These are phyloP conservation scores for Malus sieversii DNA, from an alignment of 306 rosid genomes.

Conservation along the genomic window DNA sequence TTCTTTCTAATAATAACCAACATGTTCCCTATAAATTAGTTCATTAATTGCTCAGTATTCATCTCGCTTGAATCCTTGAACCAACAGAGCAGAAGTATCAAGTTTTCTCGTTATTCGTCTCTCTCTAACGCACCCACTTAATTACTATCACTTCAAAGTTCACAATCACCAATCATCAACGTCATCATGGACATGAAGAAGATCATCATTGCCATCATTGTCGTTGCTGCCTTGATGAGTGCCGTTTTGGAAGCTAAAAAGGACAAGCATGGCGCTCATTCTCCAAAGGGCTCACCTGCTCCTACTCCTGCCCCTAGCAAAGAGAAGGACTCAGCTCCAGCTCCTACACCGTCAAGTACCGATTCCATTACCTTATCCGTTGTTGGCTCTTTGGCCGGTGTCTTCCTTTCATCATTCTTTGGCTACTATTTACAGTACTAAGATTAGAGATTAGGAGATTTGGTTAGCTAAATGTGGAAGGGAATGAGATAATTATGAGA, in stretches of 20 bases:
- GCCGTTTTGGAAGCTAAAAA: background rate
- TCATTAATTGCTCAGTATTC: background rate
- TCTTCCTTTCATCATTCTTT: constrained; percentile 38
- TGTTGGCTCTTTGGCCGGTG: constrained; percentile 49
- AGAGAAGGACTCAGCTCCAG: constrained; percentile 4
- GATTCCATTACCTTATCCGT: constrained; percentile 24
- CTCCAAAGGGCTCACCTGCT: background rate
- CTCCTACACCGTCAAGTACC: constrained; percentile 31
- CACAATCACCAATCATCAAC: background rate
- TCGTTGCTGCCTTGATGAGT: constrained; percentile 10
- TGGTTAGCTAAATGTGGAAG: background rate
- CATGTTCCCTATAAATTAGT: background rate
- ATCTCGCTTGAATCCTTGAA: background rate
- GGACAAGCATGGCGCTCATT: background rate
- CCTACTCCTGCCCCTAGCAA: constrained; percentile 22
- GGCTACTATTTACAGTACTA: constrained; percentile 22
- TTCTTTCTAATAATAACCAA: background rate
- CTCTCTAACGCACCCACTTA: background rate
- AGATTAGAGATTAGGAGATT: background rate
- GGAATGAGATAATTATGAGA: background rate
- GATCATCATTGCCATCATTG: constrained; percentile 17
- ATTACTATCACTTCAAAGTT: background rate
- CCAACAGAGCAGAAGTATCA: background rate
- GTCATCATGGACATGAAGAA: constrained; percentile 1
- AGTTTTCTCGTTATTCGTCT: background rate